Base-by-base conservation (phyloP, 2,329 filamentous ascomycete genomes). In the Trichoderma harzianum region DNA sequence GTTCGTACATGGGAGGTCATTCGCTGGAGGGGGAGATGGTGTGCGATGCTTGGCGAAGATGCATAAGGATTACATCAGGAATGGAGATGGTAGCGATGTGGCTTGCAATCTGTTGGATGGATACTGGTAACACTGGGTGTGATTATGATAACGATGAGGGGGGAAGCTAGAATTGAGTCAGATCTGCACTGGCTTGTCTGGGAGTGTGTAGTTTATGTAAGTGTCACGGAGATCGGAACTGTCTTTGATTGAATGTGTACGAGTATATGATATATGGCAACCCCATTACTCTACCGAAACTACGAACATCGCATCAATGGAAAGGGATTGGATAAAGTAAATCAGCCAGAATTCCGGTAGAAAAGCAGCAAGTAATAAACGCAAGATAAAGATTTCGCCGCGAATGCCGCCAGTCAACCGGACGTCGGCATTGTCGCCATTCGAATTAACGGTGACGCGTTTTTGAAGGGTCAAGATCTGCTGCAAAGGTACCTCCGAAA, bases 341-440 rank as follows among this genome's bases (percentile, higher is more conserved):
- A 51, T 51, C n/a, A 53, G 47, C 47, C 47, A 53, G 47, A 53
- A 53, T 51, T 3, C 43, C 43, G 18, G 43, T 53, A 51, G 43
- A 24, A 30, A 36, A 36, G 7, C 32, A 39, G 32, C 7, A 21
- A 39, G 7, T n/a, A 39, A 39, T 39, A 26, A 36, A 11, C 1
- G 14, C 60, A 62, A 16, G 60, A 32, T 21, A 2, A 39, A n/a
- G 2, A 53, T 14, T 24, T 24, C 24, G 18, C 47, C n/a, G 30
- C 21, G 24, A 39, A 57, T 18, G 24, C 47, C 32, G 30, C 12
- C 32, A 12, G 11, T 26, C 36, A n/a, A 28, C 16, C 60, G 60
- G 60, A 26, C 14, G 34, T 63, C 60, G 34, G 60, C 10, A 53
- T 34, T 69, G 66, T 69, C 66, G 66, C 66, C 66, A 69, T 69